Conservation (phyloP, 805 yeast species). For the Phaffomyces antillensis region DNA sequence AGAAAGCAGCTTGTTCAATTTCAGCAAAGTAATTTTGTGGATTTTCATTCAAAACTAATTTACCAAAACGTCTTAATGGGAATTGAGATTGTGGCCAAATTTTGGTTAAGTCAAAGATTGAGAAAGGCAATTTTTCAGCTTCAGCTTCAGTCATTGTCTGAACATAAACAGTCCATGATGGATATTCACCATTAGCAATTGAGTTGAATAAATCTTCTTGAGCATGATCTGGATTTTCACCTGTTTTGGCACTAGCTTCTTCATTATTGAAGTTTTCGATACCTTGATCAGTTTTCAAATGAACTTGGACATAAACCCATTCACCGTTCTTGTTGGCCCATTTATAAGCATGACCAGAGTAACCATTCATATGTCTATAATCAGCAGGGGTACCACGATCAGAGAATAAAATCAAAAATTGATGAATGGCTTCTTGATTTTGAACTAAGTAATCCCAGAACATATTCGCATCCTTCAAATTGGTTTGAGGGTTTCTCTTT, state of each 20-base stretch:
- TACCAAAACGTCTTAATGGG: conserved; percentile 84
- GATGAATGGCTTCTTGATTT: conserved; percentile 71
- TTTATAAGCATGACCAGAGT: conserved; percentile 79
- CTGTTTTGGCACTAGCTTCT: conserved; percentile 61
- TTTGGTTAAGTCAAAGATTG: conserved; percentile 86
- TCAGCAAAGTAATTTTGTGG: conserved; percentile 86
- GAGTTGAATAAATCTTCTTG: conserved; percentile 74
- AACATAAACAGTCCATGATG: conserved; percentile 79
- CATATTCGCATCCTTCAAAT: conserved; percentile 69
- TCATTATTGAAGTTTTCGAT: conserved; percentile 39
- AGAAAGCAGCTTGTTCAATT: conserved; percentile 78
- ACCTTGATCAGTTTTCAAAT: conserved; percentile 62
- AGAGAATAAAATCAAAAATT: conserved; percentile 63
- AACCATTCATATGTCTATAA: conserved; percentile 75
- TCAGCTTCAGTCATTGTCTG: conserved; percentile 84
- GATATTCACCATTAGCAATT: conserved; percentile 70
- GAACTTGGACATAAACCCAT: conserved; percentile 75
- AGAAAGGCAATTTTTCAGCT: conserved; percentile 67
- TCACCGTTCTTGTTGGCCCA: conserved; percentile 72
- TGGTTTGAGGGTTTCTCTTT: conserved; percentile 78
- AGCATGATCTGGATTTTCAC: conserved; percentile 76
- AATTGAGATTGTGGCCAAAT: conserved; percentile 86
- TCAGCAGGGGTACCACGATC: conserved; percentile 81
- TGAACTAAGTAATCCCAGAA: conserved; percentile 71
- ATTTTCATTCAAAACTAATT: conserved; percentile 70